These are phyloP conservation scores for Tubosaeta brunneosetosa DNA, from an alignment of 768 basidiomycete genomes.

Conservation along the genomic window DNA sequence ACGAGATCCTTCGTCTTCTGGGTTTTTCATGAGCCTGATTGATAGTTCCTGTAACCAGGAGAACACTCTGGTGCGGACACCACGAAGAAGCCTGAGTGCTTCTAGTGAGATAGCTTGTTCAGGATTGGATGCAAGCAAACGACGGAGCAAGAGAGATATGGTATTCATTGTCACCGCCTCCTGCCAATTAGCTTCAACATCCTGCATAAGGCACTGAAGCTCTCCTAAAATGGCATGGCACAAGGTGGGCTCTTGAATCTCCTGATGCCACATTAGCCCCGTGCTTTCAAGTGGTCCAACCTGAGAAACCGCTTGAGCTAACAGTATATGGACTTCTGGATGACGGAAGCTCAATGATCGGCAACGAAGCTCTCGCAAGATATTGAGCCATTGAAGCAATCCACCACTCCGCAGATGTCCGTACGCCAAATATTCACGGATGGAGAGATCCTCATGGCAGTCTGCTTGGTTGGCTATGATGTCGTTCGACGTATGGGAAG, in stretches of 20 bases:
- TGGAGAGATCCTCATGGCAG: conserved; percentile 36
- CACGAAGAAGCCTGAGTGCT: conserved; percentile 23
- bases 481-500: conserved; percentile 38
- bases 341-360: conserved; percentile 34
- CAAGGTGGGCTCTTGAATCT: conserved; percentile 31
- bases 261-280: conserved; percentile 36
- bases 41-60: conserved; percentile 35
- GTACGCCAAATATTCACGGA: conserved; percentile 44
- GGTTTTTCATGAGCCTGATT: conserved; percentile 10
- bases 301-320: conserved; percentile 42
- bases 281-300: conserved; percentile 28
- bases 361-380: conserved; percentile 38
- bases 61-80: conserved; percentile 28
- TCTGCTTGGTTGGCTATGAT: conserved; percentile 38
- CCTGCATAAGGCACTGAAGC: conserved; percentile 31
- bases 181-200: conserved; percentile 39
- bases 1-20: conserved; percentile 1
- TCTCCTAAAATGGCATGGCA: conserved; percentile 31
- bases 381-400: conserved; percentile 47
- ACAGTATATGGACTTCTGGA: conserved; percentile 37
- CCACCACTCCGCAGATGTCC: conserved; percentile 41
- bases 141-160: conserved; percentile 29
- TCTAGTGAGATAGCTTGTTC: conserved; percentile 12
- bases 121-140: conserved; percentile 29
- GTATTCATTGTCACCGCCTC: conserved; percentile 29